These are phyloP conservation scores for Gossypium thurberi DNA, from an alignment of 345 rosid genomes.

Conservation along the genomic window DNA sequence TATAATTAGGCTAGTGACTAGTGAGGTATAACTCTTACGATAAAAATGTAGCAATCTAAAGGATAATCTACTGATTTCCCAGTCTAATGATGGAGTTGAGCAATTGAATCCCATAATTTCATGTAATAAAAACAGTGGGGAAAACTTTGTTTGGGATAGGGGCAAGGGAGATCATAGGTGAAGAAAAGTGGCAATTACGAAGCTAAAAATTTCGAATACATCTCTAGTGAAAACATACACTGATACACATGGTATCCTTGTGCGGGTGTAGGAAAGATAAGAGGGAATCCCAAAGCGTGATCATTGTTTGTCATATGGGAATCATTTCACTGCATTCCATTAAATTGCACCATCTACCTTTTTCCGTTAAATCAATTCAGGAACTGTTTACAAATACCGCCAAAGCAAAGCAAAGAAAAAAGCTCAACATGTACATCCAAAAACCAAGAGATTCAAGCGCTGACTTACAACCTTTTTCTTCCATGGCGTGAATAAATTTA, in stretches of 20 bases:
- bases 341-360: background rate
- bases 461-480: background rate
- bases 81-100: too few relatives aligned
- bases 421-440: constrained; percentile 11
- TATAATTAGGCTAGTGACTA: background rate
- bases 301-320: background rate
- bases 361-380: constrained; percentile 4
- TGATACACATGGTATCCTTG: background rate
- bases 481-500: background rate
- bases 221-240: background rate
- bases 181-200: background rate
- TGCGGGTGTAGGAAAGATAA: background rate
- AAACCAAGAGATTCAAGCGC: background rate
- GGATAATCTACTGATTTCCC: too few relatives aligned
- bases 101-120: background rate
- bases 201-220: background rate
- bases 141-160: too few relatives aligned
- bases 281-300: background rate
- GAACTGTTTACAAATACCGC: constrained; percentile 9
- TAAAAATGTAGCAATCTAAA: background rate
- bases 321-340: background rate
- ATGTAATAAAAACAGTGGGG: background rate
- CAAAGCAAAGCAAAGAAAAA: background rate
- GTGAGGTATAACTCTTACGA: too few relatives aligned
- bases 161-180: too few relatives aligned